A percentile compares a stretch with the other conserved stretches of the same genome.
These are phyloP conservation scores for Malassezia brasiliensis DNA, from an alignment of 1,284 basidiomycete species.

Conservation along the genomic window DNA sequence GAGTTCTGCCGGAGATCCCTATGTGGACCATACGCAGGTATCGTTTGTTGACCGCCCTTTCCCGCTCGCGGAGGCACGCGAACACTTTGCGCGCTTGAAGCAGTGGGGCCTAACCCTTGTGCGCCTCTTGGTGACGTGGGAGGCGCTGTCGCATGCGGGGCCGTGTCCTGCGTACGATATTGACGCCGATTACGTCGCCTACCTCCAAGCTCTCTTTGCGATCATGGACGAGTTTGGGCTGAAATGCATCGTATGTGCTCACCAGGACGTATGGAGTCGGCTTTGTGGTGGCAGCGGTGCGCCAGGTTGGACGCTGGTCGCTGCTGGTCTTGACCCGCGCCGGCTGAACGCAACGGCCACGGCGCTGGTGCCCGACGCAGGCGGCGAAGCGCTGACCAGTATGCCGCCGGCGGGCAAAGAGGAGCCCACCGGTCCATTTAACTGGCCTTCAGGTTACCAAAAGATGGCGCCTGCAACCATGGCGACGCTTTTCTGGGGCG, in stretches of 20 bases:
- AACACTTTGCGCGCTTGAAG: slow-evolving; percentile 42
- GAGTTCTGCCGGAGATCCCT: slow-evolving; percentile 19
- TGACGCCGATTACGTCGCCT: slow-evolving; percentile 75
- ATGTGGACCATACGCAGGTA: slow-evolving; percentile 23
- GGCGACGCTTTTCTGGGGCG: slow-evolving; percentile 48
- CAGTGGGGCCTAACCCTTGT: slow-evolving; percentile 50
- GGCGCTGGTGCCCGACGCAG: slow-evolving; percentile 34
- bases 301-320: slow-evolving; percentile 57
- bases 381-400: slow-evolving; percentile 1
- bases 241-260: slow-evolving; percentile 61
- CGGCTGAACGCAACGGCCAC: slow-evolving; percentile 32
- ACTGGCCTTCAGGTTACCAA: slow-evolving; percentile 47
- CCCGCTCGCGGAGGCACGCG: slow-evolving; percentile 23
- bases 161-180: slow-evolving; percentile 50
- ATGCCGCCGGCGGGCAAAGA: slow-evolving; percentile 7
- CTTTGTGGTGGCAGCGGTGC: slow-evolving; percentile 66
- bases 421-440: slow-evolving; percentile 36
- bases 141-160: slow-evolving; percentile 78
- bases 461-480: slow-evolving; percentile 48
- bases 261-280: slow-evolving; percentile 73
- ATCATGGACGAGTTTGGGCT: slow-evolving; percentile 73
- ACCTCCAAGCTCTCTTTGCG: slow-evolving; percentile 63
- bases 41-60: slow-evolving; percentile 16
- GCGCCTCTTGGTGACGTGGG: slow-evolving; percentile 79
- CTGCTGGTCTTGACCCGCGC: slow-evolving; percentile 29